Percentiles rank a stretch among this genome's conserved stretches.
These are phyloP conservation scores for Rhododendron williamsianum DNA, from an alignment of 148 eudicot species.

Conservation along the genomic window DNA sequence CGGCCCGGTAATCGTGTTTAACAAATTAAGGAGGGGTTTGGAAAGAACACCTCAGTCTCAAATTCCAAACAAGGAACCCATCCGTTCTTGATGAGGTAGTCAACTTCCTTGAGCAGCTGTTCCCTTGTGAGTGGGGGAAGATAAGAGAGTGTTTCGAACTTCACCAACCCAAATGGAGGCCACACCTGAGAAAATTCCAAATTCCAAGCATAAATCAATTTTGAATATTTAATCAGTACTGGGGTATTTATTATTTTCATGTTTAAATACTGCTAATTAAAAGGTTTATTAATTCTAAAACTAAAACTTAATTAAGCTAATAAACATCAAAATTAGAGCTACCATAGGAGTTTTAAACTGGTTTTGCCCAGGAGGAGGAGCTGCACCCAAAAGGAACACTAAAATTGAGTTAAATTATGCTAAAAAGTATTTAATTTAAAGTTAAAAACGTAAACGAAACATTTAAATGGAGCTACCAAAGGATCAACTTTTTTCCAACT, in stretches of 20 bases:
- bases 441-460: background rate
- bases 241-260: background rate
- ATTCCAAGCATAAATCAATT: background rate
- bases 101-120: constrained; percentile 36
- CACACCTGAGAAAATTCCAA: constrained; percentile 40
- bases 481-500: background rate
- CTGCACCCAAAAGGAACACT: constrained; percentile 1
- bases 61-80: constrained; percentile 81
- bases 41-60: background rate
- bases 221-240: background rate
- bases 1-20: background rate
- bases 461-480: background rate
- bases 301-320: background rate
- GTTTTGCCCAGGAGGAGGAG: background rate
- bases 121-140: constrained; percentile 40
- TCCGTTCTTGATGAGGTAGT: constrained; percentile 46
- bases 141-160: constrained; percentile 73
- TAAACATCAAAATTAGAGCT: background rate
- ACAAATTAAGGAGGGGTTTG: background rate
- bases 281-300: background rate
- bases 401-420: background rate
- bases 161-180: constrained; percentile 46
- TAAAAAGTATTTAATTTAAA: background rate
- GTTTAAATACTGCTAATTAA: background rate
- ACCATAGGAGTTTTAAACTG: background rate